Conservation (phyloP, 768 basidiomycete species). For the Lactifluus piperatus region DNA sequence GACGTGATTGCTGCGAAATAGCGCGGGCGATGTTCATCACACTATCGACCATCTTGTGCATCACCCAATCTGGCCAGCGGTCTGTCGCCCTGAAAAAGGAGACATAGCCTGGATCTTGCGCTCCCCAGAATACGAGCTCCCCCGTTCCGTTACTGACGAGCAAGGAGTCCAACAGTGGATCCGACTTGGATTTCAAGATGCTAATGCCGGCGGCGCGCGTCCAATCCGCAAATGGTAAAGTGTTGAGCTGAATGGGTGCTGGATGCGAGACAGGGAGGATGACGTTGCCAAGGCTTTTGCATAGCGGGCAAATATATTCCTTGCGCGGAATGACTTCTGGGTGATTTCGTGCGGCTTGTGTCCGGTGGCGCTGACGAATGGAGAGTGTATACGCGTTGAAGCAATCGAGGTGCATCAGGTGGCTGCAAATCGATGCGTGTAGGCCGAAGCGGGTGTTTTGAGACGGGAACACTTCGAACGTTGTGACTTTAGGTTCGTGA, state of each 20-base stretch:
- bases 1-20: slow-evolving; percentile 76
- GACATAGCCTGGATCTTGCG: slow-evolving; percentile 66
- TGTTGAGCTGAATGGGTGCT: slow-evolving; percentile 40
- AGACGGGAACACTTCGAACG: slow-evolving; percentile 67
- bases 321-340: slow-evolving; percentile 90
- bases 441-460: slow-evolving; percentile 77
- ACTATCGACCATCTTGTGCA: slow-evolving; percentile 79
- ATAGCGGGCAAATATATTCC: slow-evolving; percentile 94
- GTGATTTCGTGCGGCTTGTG: slow-evolving; percentile 86
- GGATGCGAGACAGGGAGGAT: slow-evolving; percentile 73
- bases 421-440: slow-evolving; percentile 82
- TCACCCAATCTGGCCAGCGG: slow-evolving; percentile 45
- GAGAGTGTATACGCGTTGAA: slow-evolving; percentile 86
- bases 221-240: slow-evolving; percentile 75
- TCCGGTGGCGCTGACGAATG: slow-evolving; percentile 77
- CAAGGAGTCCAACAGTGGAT: slow-evolving; percentile 58
- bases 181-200: slow-evolving; percentile 77
- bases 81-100: slow-evolving; percentile 45
- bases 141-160: slow-evolving; percentile 77
- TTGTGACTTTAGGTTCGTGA: slow-evolving; percentile 39
- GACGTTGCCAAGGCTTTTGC: slow-evolving; percentile 93
- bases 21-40: slow-evolving; percentile 71
- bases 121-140: slow-evolving; percentile 84
- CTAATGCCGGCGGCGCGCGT: slow-evolving; percentile 84
- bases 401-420: slow-evolving; percentile 95